phyloP scores from a whole-genome alignment of 805 yeast genomes.

The Candida krabiensis region DNA sequence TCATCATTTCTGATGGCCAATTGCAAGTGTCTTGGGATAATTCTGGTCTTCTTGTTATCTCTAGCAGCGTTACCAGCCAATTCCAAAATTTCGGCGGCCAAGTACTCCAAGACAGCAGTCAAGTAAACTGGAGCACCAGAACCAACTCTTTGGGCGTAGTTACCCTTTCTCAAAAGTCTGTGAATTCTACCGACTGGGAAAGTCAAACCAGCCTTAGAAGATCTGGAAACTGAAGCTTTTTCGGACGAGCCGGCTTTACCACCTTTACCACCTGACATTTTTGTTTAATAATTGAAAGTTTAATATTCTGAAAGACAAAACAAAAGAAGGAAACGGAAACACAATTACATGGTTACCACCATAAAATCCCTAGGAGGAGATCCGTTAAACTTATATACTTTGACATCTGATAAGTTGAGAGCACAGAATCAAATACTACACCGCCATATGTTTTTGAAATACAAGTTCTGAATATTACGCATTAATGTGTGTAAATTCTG shows the following conservation, averaged over 20 bases:
- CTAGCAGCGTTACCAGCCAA: slow-evolving; percentile 99
- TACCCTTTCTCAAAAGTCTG: slow-evolving; percentile 93
- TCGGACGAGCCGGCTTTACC: slow-evolving; percentile 94
- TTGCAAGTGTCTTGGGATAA: slow-evolving; percentile 97
- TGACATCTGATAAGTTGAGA: neutral
- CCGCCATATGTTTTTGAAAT: neutral
- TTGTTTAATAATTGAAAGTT: slow-evolving; percentile 13
- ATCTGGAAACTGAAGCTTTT: slow-evolving; percentile 96
- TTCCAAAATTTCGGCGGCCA: slow-evolving; percentile 97
- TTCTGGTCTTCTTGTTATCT: slow-evolving; percentile 98
- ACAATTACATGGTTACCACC: too few relatives aligned
- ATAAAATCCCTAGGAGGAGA: neutral
- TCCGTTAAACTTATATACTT: neutral
- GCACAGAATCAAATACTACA: too few relatives aligned
- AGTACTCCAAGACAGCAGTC: slow-evolving; percentile 94
- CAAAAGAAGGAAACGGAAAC: neutral
- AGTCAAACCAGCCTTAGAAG: slow-evolving; percentile 97
- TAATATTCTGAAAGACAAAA: slow-evolving; percentile 8
- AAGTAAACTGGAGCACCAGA: slow-evolving; percentile 99
- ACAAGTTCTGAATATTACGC: neutral
- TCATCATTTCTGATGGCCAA: slow-evolving; percentile 99
- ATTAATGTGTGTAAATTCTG: neutral
- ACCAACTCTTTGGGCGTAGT: slow-evolving; percentile 98
- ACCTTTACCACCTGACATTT: slow-evolving; percentile 73
- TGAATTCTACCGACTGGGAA: slow-evolving; percentile 99